Percentiles rank a stretch among this genome's conserved stretches.
These are phyloP conservation scores for Dactylellina haptotyla DNA, from an alignment of 2,329 filamentous ascomycete genomes.

Conservation along the genomic window DNA sequence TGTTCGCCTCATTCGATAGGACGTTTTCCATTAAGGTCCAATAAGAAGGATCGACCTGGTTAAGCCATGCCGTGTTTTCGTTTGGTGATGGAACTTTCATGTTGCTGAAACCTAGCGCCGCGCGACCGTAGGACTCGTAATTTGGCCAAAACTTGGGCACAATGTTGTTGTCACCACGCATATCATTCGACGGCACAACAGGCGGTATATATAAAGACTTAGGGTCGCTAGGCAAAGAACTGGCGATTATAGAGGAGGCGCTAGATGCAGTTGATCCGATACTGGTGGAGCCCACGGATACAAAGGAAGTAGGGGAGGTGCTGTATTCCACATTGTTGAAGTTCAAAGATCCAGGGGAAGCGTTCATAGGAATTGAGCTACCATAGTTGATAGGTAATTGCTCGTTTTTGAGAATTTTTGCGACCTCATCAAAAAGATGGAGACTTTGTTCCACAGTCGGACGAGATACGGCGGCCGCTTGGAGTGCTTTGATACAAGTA, in stretches of 20 bases:
- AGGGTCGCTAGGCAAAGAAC: conserved; percentile 5
- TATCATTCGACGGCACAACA: conserved; percentile 43
- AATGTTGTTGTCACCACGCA: conserved; percentile 27
- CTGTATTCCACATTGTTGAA: conserved; percentile 29
- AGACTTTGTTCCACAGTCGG: conserved; percentile 53
- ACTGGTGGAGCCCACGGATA: conserved; percentile 9
- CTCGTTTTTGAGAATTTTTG: conserved; percentile 50
- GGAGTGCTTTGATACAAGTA: conserved; percentile 55
- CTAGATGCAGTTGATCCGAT: conserved; percentile 9
- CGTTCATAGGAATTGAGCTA: background rate
- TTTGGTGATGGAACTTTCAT: conserved; percentile 38
- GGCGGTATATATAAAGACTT: conserved; percentile 36
- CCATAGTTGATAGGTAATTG: conserved; percentile 8
- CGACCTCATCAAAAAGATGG: conserved; percentile 56
- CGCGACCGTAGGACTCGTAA: conserved; percentile 38
- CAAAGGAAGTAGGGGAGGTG: conserved; percentile 4
- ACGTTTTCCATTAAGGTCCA: conserved; percentile 50
- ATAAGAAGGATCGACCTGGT: conserved; percentile 46
- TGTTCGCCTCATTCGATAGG: conserved; percentile 32
- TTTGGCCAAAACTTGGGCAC: conserved; percentile 50
- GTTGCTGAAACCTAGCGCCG: conserved; percentile 37
- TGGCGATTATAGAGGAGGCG: conserved; percentile 19
- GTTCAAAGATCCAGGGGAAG: background rate
- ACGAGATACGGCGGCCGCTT: conserved; percentile 47
- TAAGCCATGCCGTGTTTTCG: conserved; percentile 36